Percentiles rank a stretch among this genome's conserved stretches.
Evolutionary conservation across 345 rosid genomes (phyloP).

Genomic region (Bruguiera sexangula): DNA sequence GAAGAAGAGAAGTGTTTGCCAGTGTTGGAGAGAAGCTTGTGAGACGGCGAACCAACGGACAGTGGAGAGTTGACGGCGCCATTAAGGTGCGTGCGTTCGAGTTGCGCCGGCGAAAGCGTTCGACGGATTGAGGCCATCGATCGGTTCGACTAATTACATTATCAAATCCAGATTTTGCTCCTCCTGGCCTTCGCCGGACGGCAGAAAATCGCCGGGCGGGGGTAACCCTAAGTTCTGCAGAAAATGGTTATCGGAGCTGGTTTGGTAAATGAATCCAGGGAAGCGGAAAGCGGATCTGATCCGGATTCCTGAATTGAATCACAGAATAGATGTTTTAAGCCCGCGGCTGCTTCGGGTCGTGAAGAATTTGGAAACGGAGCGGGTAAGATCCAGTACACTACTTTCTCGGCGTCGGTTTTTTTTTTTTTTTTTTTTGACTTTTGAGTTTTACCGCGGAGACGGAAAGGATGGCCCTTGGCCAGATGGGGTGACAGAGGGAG

Average conservation of each 20-base stretch:
- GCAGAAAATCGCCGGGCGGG: background rate
- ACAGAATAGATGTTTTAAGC: no score
- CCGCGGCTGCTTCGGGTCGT: no score
- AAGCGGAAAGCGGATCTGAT: no score
- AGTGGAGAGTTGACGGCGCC: conserved; percentile 8
- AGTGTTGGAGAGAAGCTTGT: conserved; percentile 29
- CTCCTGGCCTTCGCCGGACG: background rate
- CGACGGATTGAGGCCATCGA: conserved; percentile 87
- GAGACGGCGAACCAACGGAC: conserved; percentile 8
- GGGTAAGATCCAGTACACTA: no score
- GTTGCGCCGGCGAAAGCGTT: conserved; percentile 73
- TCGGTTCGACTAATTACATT: conserved; percentile 19
- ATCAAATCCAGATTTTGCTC: conserved; percentile 6
- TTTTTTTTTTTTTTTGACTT: background rate
- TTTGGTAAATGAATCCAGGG: no score
- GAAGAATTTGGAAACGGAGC: no score
- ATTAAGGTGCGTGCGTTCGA: conserved; percentile 48
- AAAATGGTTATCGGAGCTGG: background rate
- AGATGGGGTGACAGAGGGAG: background rate
- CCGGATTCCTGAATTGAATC: no score
- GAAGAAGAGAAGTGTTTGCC: conserved; percentile 35
- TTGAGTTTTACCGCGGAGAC: conserved; percentile 9
- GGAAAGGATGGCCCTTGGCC: background rate
- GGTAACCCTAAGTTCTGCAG: background rate
- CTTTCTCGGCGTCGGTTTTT: no score